Percentiles rank a stretch among this genome's conserved stretches.
phyloP scores from a whole-genome alignment of 345 rosid genomes.

The Boechera stricta region DNA sequence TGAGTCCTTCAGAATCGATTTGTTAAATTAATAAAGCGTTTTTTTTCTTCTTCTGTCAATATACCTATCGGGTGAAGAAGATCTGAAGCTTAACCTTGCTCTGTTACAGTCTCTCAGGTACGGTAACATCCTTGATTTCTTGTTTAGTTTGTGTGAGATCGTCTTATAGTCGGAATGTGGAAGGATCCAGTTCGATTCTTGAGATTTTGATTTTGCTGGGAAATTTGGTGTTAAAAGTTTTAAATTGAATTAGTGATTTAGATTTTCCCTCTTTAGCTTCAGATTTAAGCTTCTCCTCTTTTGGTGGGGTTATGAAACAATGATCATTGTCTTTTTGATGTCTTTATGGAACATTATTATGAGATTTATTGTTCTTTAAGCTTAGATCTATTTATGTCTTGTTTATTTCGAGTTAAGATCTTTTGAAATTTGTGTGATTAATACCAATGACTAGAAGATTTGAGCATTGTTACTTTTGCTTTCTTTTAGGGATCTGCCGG shows the following conservation, averaged over 20 bases:
- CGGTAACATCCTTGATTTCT: background rate
- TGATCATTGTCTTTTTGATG: slow-evolving; percentile 27
- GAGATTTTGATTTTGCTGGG: slow-evolving; percentile 12
- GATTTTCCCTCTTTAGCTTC: slow-evolving; percentile 2
- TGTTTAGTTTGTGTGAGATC: slow-evolving; percentile 3
- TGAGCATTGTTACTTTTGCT: slow-evolving; percentile 15
- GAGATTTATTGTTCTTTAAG: slow-evolving; percentile 8
- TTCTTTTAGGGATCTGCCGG: slow-evolving; percentile 54
- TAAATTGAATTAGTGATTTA: slow-evolving; percentile 8
- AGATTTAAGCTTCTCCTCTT: slow-evolving; percentile 24
- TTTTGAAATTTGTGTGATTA: slow-evolving; percentile 7
- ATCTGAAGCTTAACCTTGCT: slow-evolving; percentile 41
- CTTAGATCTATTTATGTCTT: slow-evolving; percentile 33
- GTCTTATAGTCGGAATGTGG: background rate
- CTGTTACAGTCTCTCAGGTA: slow-evolving; percentile 45
- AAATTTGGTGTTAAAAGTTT: background rate
- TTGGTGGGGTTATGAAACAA: slow-evolving; percentile 33
- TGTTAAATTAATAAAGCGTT: slow-evolving; percentile 27
- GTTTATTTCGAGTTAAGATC: background rate
- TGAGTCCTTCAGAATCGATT: slow-evolving; percentile 12
- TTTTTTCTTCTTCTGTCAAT: background rate
- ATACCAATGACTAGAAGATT: slow-evolving; percentile 27
- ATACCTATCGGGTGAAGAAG: slow-evolving; percentile 21
- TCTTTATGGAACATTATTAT: background rate
- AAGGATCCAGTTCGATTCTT: background rate